Evolutionary conservation across 2,329 filamentous ascomycete species (phyloP).

Genomic region (Alternaria novae-zelandiae): DNA sequence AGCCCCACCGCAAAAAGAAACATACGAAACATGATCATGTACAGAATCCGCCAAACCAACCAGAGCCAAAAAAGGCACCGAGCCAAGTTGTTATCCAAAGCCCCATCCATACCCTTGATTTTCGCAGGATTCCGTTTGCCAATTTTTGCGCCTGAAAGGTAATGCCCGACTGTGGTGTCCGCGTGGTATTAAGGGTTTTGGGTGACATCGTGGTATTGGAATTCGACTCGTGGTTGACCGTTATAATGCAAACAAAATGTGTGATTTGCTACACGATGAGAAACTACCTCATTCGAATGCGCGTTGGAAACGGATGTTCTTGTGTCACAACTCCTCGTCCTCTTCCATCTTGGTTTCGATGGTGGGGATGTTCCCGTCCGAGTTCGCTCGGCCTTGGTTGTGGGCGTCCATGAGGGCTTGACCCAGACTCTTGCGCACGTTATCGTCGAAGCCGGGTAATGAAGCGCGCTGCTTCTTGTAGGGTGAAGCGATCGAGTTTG

Average conservation of each 20-base stretch:
- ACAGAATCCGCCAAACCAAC: background rate
- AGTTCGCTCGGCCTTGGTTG: slow-evolving; percentile 41
- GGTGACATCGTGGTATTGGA: background rate
- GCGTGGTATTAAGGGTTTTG: background rate
- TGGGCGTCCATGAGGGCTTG: slow-evolving; percentile 39
- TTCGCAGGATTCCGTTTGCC: background rate
- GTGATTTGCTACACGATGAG: background rate
- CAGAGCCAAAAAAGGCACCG: background rate
- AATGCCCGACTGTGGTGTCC: background rate
- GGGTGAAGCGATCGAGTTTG: slow-evolving; percentile 67
- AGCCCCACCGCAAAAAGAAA: background rate
- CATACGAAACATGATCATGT: slow-evolving; percentile 2
- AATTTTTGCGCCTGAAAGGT: background rate
- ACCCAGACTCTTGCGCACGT: slow-evolving; percentile 47
- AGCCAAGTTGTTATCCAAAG: background rate
- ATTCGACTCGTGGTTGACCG: background rate
- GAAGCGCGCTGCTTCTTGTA: slow-evolving; percentile 78
- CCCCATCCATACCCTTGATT: background rate
- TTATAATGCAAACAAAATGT: background rate
- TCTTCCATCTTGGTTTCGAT: slow-evolving; percentile 49
- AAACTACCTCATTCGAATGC: slow-evolving; percentile 23
- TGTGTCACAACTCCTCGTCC: slow-evolving; percentile 55
- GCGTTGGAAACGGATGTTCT: slow-evolving; percentile 29
- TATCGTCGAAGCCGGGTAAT: slow-evolving; percentile 57
- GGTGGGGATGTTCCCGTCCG: slow-evolving; percentile 37